A percentile compares a stretch with the other conserved stretches of the same genome.
These are phyloP conservation scores for Erodium moschatum DNA, from an alignment of 441 rosid species.

Conservation along the genomic window DNA sequence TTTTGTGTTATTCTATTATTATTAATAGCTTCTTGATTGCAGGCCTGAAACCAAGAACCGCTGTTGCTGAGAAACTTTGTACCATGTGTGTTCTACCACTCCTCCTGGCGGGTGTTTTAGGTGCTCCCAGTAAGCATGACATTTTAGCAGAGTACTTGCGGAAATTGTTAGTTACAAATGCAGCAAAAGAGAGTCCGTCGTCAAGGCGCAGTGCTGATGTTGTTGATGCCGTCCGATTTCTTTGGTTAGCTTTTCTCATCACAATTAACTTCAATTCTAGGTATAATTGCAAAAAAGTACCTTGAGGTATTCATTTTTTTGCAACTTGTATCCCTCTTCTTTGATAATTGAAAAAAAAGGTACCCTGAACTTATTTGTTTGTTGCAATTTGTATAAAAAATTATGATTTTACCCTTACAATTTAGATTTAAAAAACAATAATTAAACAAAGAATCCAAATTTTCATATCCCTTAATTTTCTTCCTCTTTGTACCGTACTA, in stretches of 20 bases:
- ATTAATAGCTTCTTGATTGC: conserved; percentile 27
- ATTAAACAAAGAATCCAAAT: too few relatives aligned
- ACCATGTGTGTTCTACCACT: conserved; percentile 74
- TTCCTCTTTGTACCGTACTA: too few relatives aligned
- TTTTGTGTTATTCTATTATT: conserved; percentile 12
- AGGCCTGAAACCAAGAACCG: conserved; percentile 83
- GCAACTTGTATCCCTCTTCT: too few relatives aligned
- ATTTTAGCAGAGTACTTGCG: conserved; percentile 63
- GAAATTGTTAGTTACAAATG: conserved; percentile 55
- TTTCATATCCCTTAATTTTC: too few relatives aligned
- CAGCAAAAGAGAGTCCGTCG: conserved; percentile 46
- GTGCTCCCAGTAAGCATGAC: conserved; percentile 65
- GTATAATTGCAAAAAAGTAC: too few relatives aligned
- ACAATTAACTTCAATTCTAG: background rate
- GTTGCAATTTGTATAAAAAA: too few relatives aligned
- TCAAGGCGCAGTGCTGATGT: conserved; percentile 46
- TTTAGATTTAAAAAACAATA: too few relatives aligned
- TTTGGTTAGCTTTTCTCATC: conserved; percentile 50
- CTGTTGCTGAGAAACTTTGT: conserved; percentile 66
- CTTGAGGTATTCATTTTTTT: too few relatives aligned
- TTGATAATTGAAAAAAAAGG: too few relatives aligned
- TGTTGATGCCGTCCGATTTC: conserved; percentile 79
- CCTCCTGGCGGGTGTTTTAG: conserved; percentile 87
- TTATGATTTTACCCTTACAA: too few relatives aligned
- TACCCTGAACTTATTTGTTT: too few relatives aligned